These are phyloP conservation scores for Ceratocystis smalleyi DNA, from an alignment of 2,329 filamentous ascomycete genomes.

Conservation along the genomic window DNA sequence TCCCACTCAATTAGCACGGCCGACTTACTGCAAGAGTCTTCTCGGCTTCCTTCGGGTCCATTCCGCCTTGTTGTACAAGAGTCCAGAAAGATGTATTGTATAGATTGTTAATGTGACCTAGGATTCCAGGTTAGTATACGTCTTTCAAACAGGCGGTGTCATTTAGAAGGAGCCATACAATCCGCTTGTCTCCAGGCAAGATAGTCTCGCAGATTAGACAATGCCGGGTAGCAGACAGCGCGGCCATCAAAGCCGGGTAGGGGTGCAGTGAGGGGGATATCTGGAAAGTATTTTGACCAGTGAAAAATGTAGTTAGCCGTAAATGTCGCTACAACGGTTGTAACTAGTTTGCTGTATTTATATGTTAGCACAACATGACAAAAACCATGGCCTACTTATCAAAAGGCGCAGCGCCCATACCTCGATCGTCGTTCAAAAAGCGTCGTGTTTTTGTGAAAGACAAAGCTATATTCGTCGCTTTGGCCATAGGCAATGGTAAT, in stretches of 20 bases:
- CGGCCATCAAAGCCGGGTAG: conserved; percentile 86
- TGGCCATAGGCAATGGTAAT: conserved; percentile 80
- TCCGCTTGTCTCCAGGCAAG: conserved; percentile 95
- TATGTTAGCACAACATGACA: no score
- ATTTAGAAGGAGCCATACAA: conserved; percentile 42
- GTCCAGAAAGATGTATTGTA: conserved; percentile 97
- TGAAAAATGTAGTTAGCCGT: conserved; percentile 76
- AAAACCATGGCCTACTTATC: not conserved
- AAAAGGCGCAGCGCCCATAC: conserved; percentile 27
- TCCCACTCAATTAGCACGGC: not conserved
- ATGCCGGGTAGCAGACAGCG: conserved; percentile 75
- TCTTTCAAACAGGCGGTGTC: not conserved
- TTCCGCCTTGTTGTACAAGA: conserved; percentile 60
- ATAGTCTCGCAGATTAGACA: conserved; percentile 76
- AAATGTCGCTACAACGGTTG: conserved; percentile 83
- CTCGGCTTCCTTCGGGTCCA: conserved; percentile 66
- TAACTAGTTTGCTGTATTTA: conserved; percentile 61
- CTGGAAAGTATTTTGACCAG: conserved; percentile 64
- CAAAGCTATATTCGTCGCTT: conserved; percentile 90
- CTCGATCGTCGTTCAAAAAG: conserved; percentile 76
- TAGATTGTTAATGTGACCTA: conserved; percentile 92
- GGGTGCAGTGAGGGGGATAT: conserved; percentile 52
- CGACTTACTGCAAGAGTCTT: conserved; percentile 53
- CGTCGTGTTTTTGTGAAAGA: conserved; percentile 66
- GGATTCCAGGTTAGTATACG: conserved; percentile 16